A percentile compares a stretch with the other conserved stretches of the same genome.
phyloP scores from a whole-genome alignment of 176 grass and related monocot species.

The Aechmea fasciata region DNA sequence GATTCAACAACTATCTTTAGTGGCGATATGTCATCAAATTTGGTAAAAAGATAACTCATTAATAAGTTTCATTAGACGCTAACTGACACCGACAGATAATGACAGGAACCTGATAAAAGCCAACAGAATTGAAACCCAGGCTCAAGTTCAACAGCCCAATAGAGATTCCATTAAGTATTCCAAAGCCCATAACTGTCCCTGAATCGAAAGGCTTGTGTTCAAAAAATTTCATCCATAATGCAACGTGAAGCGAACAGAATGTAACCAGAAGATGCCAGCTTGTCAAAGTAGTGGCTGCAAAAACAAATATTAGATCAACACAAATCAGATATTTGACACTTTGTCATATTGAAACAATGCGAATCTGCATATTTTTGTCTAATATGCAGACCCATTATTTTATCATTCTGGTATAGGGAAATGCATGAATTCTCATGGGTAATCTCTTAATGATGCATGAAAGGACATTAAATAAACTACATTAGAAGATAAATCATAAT shows the following conservation, averaged over 20 bases:
- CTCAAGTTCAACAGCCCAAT: constrained; percentile 27
- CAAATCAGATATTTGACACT: background rate
- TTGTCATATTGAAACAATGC: background rate
- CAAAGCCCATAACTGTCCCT: constrained; percentile 24
- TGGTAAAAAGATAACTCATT: background rate
- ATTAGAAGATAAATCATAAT: background rate
- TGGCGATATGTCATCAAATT: background rate
- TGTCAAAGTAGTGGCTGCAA: constrained; percentile 27
- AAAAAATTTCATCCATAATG: constrained; percentile 29
- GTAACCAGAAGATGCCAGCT: constrained; percentile 31
- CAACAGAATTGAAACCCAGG: constrained; percentile 28
- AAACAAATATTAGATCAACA: background rate
- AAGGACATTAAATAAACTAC: background rate
- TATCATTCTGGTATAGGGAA: background rate
- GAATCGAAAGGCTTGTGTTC: constrained; percentile 27
- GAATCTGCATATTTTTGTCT: background rate
- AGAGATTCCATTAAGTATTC: constrained; percentile 29
- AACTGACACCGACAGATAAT: background rate
- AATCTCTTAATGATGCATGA: background rate
- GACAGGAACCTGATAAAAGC: constrained; percentile 22
- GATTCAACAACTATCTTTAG: background rate
- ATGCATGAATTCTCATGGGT: background rate
- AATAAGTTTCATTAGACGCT: too few relatives aligned
- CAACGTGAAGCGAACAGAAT: constrained; percentile 28
- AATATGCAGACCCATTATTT: background rate